phyloP scores from a whole-genome alignment of 2,329 filamentous ascomycete genomes.

The Aureobasidium sp. region DNA sequence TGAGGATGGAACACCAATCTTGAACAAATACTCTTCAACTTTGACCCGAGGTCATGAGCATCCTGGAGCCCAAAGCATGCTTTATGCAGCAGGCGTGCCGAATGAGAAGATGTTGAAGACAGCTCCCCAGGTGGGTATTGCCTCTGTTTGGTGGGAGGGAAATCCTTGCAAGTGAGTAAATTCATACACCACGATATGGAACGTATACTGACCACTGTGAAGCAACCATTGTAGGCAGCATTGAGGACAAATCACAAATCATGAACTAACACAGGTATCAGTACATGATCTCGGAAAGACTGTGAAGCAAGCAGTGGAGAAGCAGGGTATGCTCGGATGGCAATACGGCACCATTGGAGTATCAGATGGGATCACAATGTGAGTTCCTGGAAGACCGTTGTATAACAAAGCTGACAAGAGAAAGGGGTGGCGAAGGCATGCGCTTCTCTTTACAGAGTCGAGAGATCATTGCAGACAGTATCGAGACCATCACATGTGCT shows the following conservation, averaged over 20 bases:
- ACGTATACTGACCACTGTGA: not conserved
- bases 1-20: conserved; percentile 48
- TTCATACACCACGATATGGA: no score
- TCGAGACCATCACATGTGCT: conserved; percentile 97
- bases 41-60: conserved; percentile 82
- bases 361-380: conserved; percentile 87
- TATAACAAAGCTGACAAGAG: not conserved
- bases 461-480: conserved; percentile 94
- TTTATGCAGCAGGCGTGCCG: conserved; percentile 86
- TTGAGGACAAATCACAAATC: not conserved
- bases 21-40: conserved; percentile 81
- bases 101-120: conserved; percentile 78
- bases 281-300: conserved; percentile 81
- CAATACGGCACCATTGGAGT: conserved; percentile 89
- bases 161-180: conserved; percentile 80
- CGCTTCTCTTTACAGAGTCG: conserved; percentile 85
- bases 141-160: conserved; percentile 94
- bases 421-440: conserved; percentile 91
- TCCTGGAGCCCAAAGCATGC: conserved; percentile 89
- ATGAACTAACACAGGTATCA: conserved; percentile 25
- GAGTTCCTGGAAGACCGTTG: not conserved
- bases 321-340: conserved; percentile 85
- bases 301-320: conserved; percentile 71
- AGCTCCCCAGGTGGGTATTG: conserved; percentile 81
- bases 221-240: conserved; percentile 42